Evolutionary conservation across 495 filamentous ascomycete genomes (phyloP).

Genomic region (Penicillium coffeae): DNA sequence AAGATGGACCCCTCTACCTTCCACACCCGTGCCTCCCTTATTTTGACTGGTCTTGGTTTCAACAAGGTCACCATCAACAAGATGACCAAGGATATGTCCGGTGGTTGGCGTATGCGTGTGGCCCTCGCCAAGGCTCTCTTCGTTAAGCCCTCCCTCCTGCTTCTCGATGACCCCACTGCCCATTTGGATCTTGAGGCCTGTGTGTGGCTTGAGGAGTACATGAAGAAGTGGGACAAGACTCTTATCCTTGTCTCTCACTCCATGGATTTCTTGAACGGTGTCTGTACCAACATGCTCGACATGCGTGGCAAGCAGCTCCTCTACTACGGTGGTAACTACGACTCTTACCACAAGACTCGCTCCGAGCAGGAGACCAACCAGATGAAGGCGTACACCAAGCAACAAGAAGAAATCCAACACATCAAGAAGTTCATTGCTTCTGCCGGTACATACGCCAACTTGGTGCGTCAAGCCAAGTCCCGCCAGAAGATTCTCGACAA

Average conservation of each 20-base stretch:
- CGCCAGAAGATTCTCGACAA: constrained; percentile 99
- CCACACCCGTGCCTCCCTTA: constrained; percentile 89
- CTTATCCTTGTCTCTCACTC: constrained; percentile 95
- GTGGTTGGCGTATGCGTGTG: constrained; percentile 99
- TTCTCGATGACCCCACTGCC: constrained; percentile 97
- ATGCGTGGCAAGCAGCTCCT: constrained; percentile 87
- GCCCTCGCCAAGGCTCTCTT: constrained; percentile 96
- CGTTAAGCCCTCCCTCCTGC: constrained; percentile 90
- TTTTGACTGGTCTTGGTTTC: constrained; percentile 98
- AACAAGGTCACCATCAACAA: constrained; percentile 96
- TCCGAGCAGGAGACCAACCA: constrained; percentile 95
- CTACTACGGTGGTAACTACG: constrained; percentile 99
- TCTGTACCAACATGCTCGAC: constrained; percentile 98
- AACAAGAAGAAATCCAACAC: constrained; percentile 97
- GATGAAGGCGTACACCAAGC: constrained; percentile 97
- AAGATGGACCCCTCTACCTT: constrained; percentile 99
- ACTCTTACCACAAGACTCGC: constrained; percentile 94
- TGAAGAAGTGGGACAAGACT: constrained; percentile 99
- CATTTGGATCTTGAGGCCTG: constrained; percentile 99
- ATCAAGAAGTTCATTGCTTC: constrained; percentile 99
- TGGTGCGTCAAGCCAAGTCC: constrained; percentile 97
- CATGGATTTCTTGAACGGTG: constrained; percentile 98
- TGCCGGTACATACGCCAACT: constrained; percentile 98
- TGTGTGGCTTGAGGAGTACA: constrained; percentile 98
- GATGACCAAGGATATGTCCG: constrained; percentile 99